Evolutionary conservation across 257 asterid genomes (phyloP).

Genomic region (Solanum okadae): DNA sequence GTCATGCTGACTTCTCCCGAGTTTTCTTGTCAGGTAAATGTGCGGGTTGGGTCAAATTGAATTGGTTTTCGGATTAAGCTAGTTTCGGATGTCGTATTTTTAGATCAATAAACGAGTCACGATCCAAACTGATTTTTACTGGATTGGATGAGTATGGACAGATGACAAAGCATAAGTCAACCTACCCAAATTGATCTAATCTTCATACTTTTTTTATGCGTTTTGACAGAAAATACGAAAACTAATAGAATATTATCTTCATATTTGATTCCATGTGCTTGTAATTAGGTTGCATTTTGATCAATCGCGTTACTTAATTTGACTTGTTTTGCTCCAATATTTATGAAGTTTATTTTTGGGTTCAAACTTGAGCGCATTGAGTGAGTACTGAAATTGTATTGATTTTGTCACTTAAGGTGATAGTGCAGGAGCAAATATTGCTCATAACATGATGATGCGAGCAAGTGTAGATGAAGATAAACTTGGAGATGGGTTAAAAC

Average conservation of each 20-base stretch:
- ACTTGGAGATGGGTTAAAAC: conserved; percentile 1
- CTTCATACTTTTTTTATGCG: background rate
- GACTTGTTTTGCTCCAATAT: background rate
- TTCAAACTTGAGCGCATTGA: background rate
- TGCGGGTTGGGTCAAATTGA: background rate
- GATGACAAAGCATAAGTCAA: background rate
- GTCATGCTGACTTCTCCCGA: conserved; percentile 34
- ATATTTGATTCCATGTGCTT: background rate
- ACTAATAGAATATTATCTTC: background rate
- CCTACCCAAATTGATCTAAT: background rate
- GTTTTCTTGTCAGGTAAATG: conserved; percentile 41
- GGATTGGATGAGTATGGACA: background rate
- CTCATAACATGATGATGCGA: conserved; percentile 41
- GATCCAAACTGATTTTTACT: background rate
- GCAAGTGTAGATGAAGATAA: background rate
- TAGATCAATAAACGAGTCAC: background rate
- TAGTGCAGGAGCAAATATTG: conserved; percentile 77
- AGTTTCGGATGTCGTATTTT: too few relatives aligned
- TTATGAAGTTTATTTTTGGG: background rate
- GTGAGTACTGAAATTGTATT: background rate
- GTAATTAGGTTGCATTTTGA: background rate
- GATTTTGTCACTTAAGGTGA: conserved; percentile 28
- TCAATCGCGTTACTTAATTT: background rate
- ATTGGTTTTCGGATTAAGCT: background rate
- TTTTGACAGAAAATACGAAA: background rate